These are phyloP conservation scores for Suillus variegatus DNA, from an alignment of 768 basidiomycete genomes.

Conservation along the genomic window DNA sequence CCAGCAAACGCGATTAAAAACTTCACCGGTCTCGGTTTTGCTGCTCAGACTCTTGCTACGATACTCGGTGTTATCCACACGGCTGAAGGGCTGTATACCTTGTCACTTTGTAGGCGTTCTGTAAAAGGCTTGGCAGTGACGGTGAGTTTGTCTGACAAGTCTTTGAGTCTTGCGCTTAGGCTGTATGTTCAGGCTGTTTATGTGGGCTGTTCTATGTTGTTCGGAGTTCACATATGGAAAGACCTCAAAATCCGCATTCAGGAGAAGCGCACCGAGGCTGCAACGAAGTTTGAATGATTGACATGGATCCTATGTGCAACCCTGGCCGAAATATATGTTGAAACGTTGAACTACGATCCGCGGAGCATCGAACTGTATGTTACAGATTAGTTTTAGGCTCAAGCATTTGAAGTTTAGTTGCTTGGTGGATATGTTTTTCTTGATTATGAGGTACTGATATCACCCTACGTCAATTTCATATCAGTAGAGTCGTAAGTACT, in stretches of 20 bases:
- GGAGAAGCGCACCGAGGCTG: constrained; percentile 69
- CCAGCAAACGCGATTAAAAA: constrained; percentile 21
- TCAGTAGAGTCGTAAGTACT: too few species aligned
- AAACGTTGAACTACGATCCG: neutral
- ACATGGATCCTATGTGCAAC: neutral
- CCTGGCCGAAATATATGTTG: neutral
- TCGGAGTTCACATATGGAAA: constrained; percentile 56
- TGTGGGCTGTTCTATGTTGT: constrained; percentile 44
- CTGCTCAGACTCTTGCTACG: constrained; percentile 12
- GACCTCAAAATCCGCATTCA: constrained; percentile 63
- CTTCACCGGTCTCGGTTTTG: constrained; percentile 18
- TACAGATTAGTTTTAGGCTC: neutral
- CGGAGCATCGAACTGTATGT: neutral
- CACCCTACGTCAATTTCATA: neutral
- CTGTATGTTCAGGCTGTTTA: constrained; percentile 47
- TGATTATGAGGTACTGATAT: neutral
- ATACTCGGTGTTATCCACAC: constrained; percentile 15
- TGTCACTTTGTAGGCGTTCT: constrained; percentile 30
- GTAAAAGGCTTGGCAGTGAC: constrained; percentile 19
- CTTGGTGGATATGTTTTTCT: neutral
- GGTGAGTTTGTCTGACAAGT: constrained; percentile 15
- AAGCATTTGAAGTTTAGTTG: neutral
- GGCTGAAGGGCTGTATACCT: constrained; percentile 30
- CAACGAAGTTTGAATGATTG: constrained; percentile 67
- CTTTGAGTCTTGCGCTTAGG: neutral